Percentiles rank a stretch among this genome's conserved stretches.
phyloP scores from a whole-genome alignment of 192 early-diverging fungal genomes.

The Phlyctochytrium bullatum region DNA sequence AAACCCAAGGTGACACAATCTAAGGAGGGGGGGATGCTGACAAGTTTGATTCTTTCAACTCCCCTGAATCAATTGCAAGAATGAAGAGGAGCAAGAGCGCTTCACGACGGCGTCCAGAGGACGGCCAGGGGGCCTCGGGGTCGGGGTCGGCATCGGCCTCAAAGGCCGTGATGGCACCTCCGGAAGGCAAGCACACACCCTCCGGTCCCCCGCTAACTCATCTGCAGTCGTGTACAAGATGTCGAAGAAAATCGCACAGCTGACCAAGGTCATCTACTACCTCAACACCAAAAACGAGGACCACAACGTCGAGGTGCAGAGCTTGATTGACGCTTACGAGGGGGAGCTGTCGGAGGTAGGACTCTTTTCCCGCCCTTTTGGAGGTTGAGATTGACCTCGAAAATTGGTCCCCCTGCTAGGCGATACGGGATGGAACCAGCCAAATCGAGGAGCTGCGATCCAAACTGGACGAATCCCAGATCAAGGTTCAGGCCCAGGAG shows the following conservation, averaged over 20 bases:
- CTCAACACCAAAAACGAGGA: constrained; percentile 64
- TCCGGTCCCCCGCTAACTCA: not conserved
- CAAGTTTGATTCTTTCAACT: no score
- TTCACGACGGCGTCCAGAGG: no score
- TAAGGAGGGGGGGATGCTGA: no score
- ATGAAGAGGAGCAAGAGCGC: no score
- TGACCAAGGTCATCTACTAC: constrained; percentile 62
- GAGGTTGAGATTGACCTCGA: not conserved
- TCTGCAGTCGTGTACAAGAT: constrained; percentile 44
- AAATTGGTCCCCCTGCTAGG: not conserved
- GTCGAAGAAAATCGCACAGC: constrained; percentile 60
- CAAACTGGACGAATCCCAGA: constrained; percentile 37
- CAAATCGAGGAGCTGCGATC: constrained; percentile 8
- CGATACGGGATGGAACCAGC: constrained; percentile 28
- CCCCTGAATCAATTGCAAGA: no score
- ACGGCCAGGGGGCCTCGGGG: no score
- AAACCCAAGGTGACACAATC: no score
- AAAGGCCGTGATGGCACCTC: constrained; percentile 21
- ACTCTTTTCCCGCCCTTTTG: constrained; percentile 2
- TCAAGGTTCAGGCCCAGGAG: constrained; percentile 31
- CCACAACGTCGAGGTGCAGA: constrained; percentile 45
- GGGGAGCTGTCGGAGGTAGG: constrained; percentile 44
- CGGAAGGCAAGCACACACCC: constrained; percentile 7
- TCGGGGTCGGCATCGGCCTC: not conserved
- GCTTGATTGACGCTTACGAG: constrained; percentile 46